These are phyloP conservation scores for Podaxis sp. DNA, from an alignment of 768 basidiomycete genomes.

Conservation along the genomic window DNA sequence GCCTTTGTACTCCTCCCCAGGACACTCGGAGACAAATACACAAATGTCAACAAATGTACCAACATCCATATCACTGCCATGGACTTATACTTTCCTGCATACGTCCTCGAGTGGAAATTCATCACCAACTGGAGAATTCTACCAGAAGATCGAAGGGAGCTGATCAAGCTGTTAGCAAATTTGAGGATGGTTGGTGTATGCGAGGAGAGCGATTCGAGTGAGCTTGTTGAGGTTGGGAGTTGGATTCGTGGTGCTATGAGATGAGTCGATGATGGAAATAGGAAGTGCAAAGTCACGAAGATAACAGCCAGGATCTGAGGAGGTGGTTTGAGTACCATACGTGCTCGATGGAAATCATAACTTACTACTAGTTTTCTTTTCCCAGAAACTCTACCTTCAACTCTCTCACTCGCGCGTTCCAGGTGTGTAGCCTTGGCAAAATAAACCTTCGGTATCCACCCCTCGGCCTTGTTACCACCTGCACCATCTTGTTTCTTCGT, in stretches of 20 bases:
- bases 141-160: slow-evolving; percentile 17
- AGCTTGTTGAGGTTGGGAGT: not conserved
- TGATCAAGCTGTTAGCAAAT: not conserved
- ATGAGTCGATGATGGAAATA: not conserved
- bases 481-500: not conserved
- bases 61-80: not conserved
- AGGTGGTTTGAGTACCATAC: not conserved
- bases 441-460: slow-evolving; percentile 22
- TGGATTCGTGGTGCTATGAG: slow-evolving; percentile 11
- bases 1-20: not conserved
- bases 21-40: not conserved
- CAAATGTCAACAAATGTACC: not conserved
- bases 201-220: not conserved
- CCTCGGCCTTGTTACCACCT: slow-evolving; percentile 2
- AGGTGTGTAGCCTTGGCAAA: slow-evolving; percentile 24
- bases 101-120: slow-evolving; percentile 22
- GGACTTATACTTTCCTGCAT: slow-evolving; percentile 24
- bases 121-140: slow-evolving; percentile 23
- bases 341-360: not conserved
- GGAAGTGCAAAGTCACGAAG: slow-evolving; percentile 3
- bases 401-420: slow-evolving; percentile 29
- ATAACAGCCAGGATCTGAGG: not conserved
- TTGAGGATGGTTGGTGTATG: not conserved
- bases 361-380: slow-evolving; percentile 6
- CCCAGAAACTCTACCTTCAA: slow-evolving; percentile 13